A percentile compares a stretch with the other conserved stretches of the same genome.
phyloP scores from a whole-genome alignment of 148 eudicot genomes.

The Nepenthes mirabilis region DNA sequence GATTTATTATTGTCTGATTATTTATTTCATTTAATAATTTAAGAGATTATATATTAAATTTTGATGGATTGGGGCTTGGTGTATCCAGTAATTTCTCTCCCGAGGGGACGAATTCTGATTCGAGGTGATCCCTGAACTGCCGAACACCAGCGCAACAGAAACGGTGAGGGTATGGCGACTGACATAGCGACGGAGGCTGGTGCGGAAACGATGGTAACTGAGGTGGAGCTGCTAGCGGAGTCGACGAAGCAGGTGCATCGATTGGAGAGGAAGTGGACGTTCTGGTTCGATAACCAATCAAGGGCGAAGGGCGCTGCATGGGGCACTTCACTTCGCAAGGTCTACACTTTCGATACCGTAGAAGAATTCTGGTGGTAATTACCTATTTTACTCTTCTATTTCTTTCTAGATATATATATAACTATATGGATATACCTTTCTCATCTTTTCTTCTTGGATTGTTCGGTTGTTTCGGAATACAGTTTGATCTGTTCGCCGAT shows the following conservation, averaged over 20 bases:
- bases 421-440: too few relatives aligned
- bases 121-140: too few relatives aligned
- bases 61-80: too few relatives aligned
- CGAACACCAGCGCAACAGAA: background rate
- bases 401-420: too few relatives aligned
- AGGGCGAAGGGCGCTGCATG: slow-evolving; percentile 90
- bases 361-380: slow-evolving; percentile 94
- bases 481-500: too few relatives aligned
- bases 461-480: too few relatives aligned
- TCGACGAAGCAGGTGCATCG: slow-evolving; percentile 40
- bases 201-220: slow-evolving; percentile 16
- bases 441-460: too few relatives aligned
- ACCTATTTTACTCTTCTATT: background rate
- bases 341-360: slow-evolving; percentile 71
- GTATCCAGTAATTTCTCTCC: too few relatives aligned
- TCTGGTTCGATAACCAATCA: slow-evolving; percentile 84
- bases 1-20: too few relatives aligned
- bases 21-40: too few relatives aligned
- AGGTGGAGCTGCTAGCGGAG: slow-evolving; percentile 13
- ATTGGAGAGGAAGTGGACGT: slow-evolving; percentile 79
- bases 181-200: slow-evolving; percentile 9
- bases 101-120: too few relatives aligned
- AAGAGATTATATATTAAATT: too few relatives aligned
- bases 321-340: slow-evolving; percentile 66
- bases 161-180: slow-evolving; percentile 10